phyloP scores from a whole-genome alignment of 139 green algal species.

The Coelastrella sp. region DNA sequence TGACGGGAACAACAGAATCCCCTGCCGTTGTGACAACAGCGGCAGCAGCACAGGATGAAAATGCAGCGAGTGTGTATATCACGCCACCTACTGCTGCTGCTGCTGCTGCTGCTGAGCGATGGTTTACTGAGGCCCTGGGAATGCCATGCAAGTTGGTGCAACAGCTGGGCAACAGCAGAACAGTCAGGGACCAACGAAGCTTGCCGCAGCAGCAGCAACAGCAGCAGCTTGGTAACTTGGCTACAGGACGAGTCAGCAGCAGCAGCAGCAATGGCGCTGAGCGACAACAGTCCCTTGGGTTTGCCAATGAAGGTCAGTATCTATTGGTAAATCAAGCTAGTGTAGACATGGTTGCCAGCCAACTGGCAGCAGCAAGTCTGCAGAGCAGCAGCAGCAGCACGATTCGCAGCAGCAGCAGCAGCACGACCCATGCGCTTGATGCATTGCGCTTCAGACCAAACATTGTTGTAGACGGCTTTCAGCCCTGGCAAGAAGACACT shows the following conservation, averaged over 20 bases:
- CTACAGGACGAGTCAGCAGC: background rate
- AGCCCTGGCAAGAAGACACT: conserved; percentile 72
- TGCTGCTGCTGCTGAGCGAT: conserved; percentile 43
- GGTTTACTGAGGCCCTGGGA: conserved; percentile 79
- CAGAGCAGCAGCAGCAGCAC: conserved; percentile 33
- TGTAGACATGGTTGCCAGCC: conserved; percentile 63
- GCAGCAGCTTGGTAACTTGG: background rate
- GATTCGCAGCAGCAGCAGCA: conserved; percentile 1
- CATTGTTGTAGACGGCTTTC: conserved; percentile 67
- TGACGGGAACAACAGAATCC: background rate
- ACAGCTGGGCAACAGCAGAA: conserved; percentile 50
- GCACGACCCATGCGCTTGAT: background rate
- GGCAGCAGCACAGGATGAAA: background rate
- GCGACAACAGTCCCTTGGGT: conserved; percentile 55
- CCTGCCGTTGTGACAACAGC: background rate
- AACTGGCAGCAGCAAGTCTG: background rate
- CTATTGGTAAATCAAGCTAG: conserved; percentile 73
- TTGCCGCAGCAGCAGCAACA: background rate
- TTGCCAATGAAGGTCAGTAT: conserved; percentile 91
- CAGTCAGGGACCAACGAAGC: background rate
- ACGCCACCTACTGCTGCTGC: background rate
- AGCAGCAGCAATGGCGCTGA: background rate
- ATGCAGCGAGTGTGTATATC: background rate
- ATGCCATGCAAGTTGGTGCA: conserved; percentile 76
- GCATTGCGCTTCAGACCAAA: conserved; percentile 77